Percentiles rank a stretch among this genome's conserved stretches.
These are phyloP conservation scores for Elsinoe arachidis DNA, from an alignment of 2,329 filamentous ascomycete genomes.

Conservation along the genomic window DNA sequence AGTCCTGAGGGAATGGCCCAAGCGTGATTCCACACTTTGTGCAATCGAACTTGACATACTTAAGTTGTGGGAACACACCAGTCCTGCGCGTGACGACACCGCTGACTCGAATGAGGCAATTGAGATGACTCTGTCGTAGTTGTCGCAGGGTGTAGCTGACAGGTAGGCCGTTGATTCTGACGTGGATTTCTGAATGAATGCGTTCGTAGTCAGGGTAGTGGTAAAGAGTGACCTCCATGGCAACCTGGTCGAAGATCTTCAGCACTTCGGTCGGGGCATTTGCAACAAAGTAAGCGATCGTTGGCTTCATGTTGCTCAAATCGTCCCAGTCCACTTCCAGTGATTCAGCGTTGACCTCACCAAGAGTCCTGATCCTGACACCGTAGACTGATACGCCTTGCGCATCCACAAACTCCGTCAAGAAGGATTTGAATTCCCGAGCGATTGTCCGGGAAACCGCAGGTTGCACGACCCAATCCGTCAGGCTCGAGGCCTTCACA, in stretches of 20 bases:
- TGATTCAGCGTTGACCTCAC: conserved; percentile 92
- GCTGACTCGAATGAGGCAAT: conserved; percentile 87
- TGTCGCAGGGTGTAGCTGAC: conserved; percentile 93
- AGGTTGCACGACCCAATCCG: conserved; percentile 88
- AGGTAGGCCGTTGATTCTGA: conserved; percentile 89
- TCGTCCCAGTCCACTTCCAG: conserved; percentile 95
- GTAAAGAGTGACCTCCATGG: conserved; percentile 89
- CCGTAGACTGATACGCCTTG: conserved; percentile 89
- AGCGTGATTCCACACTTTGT: conserved; percentile 84
- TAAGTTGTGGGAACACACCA: conserved; percentile 94
- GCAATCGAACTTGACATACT: conserved; percentile 98
- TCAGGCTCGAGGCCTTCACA: conserved; percentile 85
- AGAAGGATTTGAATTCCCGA: conserved; percentile 92
- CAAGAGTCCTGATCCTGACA: conserved; percentile 86
- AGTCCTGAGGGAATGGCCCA: conserved; percentile 95
- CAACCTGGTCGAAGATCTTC: conserved; percentile 91
- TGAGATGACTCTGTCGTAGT: conserved; percentile 87
- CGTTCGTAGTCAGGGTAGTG: conserved; percentile 97
- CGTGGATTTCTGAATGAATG: conserved; percentile 95
- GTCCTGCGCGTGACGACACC: conserved; percentile 91
- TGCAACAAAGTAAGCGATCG: conserved; percentile 88
- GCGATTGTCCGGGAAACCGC: conserved; percentile 88
- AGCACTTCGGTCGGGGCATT: conserved; percentile 94
- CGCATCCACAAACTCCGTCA: conserved; percentile 91
- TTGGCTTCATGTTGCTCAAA: conserved; percentile 80